Base-by-base conservation (phyloP, 371 early-diverging fungal species). In the Globomyces sp. region DNA sequence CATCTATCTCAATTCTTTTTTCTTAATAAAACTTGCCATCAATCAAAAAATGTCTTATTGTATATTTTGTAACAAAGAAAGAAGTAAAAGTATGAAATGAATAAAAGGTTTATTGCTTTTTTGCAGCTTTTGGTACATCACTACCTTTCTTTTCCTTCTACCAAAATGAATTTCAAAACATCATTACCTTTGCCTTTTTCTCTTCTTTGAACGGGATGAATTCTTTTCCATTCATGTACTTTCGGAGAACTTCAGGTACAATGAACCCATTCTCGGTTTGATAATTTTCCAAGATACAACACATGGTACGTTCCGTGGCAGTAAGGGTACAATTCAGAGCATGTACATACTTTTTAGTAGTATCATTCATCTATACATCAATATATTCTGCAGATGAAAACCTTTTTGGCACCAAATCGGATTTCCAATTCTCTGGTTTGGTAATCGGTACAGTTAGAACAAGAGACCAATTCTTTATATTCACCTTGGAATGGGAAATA, bases 391-490 rank as follows among this genome's bases (percentile, higher is more conserved):
- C 24, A 24, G 24, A 24, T 24, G 24, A 24, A 24, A 24, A 78
- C 81, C 79, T 99, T 99, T 83, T 95, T 93, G 65, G 90, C 87
- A 65, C 99, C 99, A 70, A 93, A 95, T 66, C 99, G 91, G 78
- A 99, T 98, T 74, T 99, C 99, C 13, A 99, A 85, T 58, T 88
- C 84, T 69, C 90, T 69, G 13, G 78, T 79, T 71, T 89, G 89
- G 74, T 85, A 89, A 74, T 99, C 99, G 13, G 99, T 99, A 85
- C 99, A 99, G 90, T 99, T 99, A 67, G 94, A 95, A 89, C 99
- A 99, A 49, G 94, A 94, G 49, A 99, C 99, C 41, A 99, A 88
- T 81, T 99, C 99, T 86, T 97, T 96, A 83, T 92, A 99, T 68
- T 91, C 92, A 64, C 92, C 92, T 80, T 97, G 96, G 87, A 86